Base-by-base conservation (phyloP, 768 basidiomycete species). In the Tricholoma furcatifolium region DNA sequence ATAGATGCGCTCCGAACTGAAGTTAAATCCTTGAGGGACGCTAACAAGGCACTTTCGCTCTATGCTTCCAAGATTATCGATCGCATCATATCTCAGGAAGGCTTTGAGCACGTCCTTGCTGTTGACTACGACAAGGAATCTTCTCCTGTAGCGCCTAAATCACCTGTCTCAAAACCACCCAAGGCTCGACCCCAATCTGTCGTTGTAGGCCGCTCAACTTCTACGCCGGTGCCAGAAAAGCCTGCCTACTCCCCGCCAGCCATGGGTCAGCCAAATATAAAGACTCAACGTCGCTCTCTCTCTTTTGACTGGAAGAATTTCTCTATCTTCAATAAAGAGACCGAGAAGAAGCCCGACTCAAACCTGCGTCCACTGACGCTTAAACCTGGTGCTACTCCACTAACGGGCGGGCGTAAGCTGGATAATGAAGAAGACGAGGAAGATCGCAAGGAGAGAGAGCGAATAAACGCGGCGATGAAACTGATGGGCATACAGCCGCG, bases 1-100 rank as follows among this genome's bases (percentile, higher is more conserved):
- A 68, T 91, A 58, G 86, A 90, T 39, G 79, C 84, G n/a, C 70
- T 98, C 48, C 80, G 87, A 32, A 80, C 74, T 10, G 96, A 98
- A 69, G 87, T 97, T 66, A 96, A 96, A 69, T 86, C 85, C 27
- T 82, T 98, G 69, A 91, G 88, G 67, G 95, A 97, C 66, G 93
- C 93, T 40, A 98, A 97, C 76, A 96, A 96, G 68, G 95, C 95
- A 1, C 75, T 98, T 11, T 93, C 93, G 15, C 72, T 98, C 36
- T 98, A 98, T 64, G 93, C 95, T 4, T 93, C 92, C 42, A 98
- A 98, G 78, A 98, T 98, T 60, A 91, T 98, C 63, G 96, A 98
- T 74, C 84, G 95, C 41, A 97, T 98, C 65, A 96, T 98, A 61
- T 82, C 89, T 1, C 89, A 95, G 68, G 95, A 97, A 70, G 94